Evolutionary conservation across 371 early-diverging fungal genomes (phyloP).

Genomic region (Mucor lusitanicus): DNA sequence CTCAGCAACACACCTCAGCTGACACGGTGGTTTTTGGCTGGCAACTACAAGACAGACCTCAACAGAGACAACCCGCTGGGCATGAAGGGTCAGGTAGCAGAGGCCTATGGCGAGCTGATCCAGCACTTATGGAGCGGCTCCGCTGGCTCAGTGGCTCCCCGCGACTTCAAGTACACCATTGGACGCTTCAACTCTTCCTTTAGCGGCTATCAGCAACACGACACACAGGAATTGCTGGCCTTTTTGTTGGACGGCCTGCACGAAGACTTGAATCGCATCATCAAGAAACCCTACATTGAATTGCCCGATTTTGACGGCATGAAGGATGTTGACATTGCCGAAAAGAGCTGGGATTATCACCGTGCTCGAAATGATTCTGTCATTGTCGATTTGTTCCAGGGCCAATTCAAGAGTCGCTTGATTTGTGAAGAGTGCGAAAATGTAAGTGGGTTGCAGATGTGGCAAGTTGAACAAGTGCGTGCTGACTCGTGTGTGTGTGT

Average conservation of each 20-base stretch:
- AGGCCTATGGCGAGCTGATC: constrained; percentile 65
- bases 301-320: constrained; percentile 71
- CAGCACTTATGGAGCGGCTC: constrained; percentile 62
- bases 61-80: constrained; percentile 61
- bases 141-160: constrained; percentile 53
- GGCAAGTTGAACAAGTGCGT: too few relatives aligned
- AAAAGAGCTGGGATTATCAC: constrained; percentile 62
- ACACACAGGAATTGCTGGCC: constrained; percentile 68
- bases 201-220: constrained; percentile 75
- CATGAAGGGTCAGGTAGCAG: constrained; percentile 62
- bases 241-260: constrained; percentile 68
- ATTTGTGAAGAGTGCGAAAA: constrained; percentile 70
- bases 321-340: constrained; percentile 63
- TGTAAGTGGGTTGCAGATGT: constrained; percentile 26
- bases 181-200: constrained; percentile 68
- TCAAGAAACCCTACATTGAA: constrained; percentile 77
- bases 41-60: constrained; percentile 45
- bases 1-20: constrained; percentile 68
- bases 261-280: constrained; percentile 72
- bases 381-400: constrained; percentile 83
- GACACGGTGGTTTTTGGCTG: constrained; percentile 62
- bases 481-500: background rate
- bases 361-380: constrained; percentile 69
- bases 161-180: constrained; percentile 71
- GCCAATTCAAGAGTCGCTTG: constrained; percentile 76